A percentile compares a stretch with the other conserved stretches of the same genome.
phyloP scores from a whole-genome alignment of 1,284 basidiomycete species.

The Kwoniella shivajii region DNA sequence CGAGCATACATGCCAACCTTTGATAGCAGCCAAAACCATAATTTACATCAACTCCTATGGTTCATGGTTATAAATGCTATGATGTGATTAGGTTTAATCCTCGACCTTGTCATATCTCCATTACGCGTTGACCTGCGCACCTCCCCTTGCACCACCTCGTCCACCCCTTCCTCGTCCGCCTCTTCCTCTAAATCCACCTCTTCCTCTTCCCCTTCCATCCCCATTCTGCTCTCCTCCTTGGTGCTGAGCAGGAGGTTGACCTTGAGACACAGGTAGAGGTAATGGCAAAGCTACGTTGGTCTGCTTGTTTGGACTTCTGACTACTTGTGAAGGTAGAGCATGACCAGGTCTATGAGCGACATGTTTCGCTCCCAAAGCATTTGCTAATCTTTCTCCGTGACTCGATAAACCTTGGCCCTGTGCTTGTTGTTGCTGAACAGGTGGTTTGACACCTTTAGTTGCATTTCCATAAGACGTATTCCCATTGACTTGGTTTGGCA shows the following conservation, averaged over 20 bases:
- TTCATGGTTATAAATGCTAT: too few species aligned
- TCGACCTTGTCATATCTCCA: not conserved
- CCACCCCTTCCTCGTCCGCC: slow-evolving; percentile 19
- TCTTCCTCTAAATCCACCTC: slow-evolving; percentile 15
- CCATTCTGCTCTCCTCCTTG: slow-evolving; percentile 1
- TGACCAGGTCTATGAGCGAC: slow-evolving; percentile 19
- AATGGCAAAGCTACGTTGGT: slow-evolving; percentile 2
- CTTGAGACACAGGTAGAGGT: slow-evolving; percentile 2
- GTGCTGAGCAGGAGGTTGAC: not conserved
- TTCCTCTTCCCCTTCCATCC: slow-evolving; percentile 2
- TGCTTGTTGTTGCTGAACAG: slow-evolving; percentile 6
- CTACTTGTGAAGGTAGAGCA: slow-evolving; percentile 4
- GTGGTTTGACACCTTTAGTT: slow-evolving; percentile 40
- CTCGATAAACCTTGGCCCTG: not conserved
- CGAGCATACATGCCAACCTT: too few species aligned
- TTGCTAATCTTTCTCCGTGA: slow-evolving; percentile 38
- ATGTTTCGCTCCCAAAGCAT: slow-evolving; percentile 20
- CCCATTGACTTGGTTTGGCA: slow-evolving; percentile 15
- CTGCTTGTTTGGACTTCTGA: slow-evolving; percentile 6
- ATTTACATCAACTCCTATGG: too few species aligned
- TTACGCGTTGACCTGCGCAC: slow-evolving; percentile 5
- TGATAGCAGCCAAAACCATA: too few species aligned
- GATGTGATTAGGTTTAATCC: not conserved
- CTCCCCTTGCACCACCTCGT: slow-evolving; percentile 17
- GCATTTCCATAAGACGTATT: slow-evolving; percentile 49